These are phyloP conservation scores for Talaromyces thailandensis DNA, from an alignment of 495 filamentous ascomycete species.

Conservation along the genomic window DNA sequence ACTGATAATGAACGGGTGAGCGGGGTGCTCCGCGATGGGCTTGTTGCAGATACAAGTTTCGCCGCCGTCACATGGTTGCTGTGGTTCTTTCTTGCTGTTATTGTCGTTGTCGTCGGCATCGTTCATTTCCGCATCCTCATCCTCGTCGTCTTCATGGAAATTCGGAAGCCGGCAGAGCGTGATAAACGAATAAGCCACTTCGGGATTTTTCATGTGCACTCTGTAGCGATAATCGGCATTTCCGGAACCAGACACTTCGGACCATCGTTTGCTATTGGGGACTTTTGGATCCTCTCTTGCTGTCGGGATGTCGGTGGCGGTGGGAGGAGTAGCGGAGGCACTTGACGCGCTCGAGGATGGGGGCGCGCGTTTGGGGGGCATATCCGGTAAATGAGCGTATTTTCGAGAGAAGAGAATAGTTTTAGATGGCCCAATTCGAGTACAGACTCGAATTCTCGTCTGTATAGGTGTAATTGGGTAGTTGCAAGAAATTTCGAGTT, in stretches of 20 bases:
- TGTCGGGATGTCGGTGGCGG: background rate
- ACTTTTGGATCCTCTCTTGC: background rate
- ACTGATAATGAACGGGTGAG: conserved; percentile 30
- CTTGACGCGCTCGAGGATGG: background rate
- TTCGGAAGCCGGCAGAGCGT: conserved; percentile 22
- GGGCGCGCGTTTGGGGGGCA: background rate
- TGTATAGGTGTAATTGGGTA: background rate
- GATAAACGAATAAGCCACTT: conserved; percentile 16
- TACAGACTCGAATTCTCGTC: background rate
- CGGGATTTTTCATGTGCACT: conserved; percentile 11
- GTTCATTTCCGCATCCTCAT: conserved; percentile 4
- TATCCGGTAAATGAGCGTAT: background rate
- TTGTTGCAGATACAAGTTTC: conserved; percentile 29
- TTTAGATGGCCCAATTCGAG: background rate
- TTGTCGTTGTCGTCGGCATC: background rate
- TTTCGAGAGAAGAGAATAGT: background rate
- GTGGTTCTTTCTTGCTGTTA: background rate
- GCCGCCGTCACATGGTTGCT: conserved; percentile 6
- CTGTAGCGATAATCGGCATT: conserved; percentile 26
- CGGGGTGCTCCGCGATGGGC: conserved; percentile 24
- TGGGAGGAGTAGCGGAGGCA: background rate
- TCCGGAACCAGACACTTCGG: conserved; percentile 26
- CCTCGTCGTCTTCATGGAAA: conserved; percentile 15
- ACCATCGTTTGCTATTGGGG: conserved; percentile 27
- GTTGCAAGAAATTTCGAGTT: background rate